Evolutionary conservation across 2,329 filamentous ascomycete genomes (phyloP).

Genomic region (Aspergillus novofumigatus): DNA sequence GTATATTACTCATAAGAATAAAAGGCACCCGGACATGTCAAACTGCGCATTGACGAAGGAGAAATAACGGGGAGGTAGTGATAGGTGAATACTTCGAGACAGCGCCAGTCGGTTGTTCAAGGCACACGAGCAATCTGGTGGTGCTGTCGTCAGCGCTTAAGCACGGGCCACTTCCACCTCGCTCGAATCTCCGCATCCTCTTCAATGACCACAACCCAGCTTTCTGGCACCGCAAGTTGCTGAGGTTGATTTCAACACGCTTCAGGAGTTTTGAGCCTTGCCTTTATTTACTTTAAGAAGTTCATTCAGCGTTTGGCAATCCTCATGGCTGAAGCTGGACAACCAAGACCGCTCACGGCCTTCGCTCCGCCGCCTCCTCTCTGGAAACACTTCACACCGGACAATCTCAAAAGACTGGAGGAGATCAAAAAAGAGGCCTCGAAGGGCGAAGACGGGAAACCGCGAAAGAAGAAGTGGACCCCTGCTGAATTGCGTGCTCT

Average conservation of each 20-base stretch:
- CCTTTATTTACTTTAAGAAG: neutral
- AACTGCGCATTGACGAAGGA: neutral
- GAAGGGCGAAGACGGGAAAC: slow-evolving; percentile 25
- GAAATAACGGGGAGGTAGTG: neutral
- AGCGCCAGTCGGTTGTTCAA: neutral
- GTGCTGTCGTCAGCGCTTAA: neutral
- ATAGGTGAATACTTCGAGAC: neutral
- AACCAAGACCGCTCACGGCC: slow-evolving; percentile 49
- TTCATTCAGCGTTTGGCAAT: neutral
- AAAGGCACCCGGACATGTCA: neutral
- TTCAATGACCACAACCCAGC: neutral
- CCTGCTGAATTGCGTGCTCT: slow-evolving; percentile 31
- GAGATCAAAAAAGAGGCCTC: slow-evolving; percentile 43
- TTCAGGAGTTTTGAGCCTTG: neutral
- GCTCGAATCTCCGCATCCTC: slow-evolving; percentile 15
- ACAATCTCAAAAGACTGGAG: slow-evolving; percentile 62
- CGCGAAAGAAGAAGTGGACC: slow-evolving; percentile 30
- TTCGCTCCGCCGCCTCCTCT: slow-evolving; percentile 88
- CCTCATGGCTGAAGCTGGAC: slow-evolving; percentile 58
- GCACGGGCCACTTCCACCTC: slow-evolving; percentile 17
- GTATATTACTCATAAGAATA: slow-evolving; percentile 8
- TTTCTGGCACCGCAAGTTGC: neutral
- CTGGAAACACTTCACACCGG: slow-evolving; percentile 79
- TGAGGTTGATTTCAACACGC: neutral
- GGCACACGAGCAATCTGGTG: neutral